Percentiles rank a stretch among this genome's conserved stretches.
Conservation (phyloP, 2,329 filamentous ascomycete species). For the Alternaria arbusti region DNA sequence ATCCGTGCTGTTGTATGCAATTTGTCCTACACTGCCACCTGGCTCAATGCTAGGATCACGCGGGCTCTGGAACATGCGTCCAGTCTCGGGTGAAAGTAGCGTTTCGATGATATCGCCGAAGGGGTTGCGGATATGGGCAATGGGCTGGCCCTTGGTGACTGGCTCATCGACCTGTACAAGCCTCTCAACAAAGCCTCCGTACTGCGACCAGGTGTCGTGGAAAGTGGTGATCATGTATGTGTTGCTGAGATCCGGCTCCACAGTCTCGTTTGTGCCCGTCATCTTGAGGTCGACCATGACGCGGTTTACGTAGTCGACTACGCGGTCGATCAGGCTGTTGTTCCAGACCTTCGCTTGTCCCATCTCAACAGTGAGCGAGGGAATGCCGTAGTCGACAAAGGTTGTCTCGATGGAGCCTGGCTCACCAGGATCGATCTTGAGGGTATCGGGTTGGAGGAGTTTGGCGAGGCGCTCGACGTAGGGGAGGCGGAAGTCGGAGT, state of each 20-base stretch:
- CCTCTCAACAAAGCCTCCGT: constrained; percentile 39
- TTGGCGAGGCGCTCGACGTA: constrained; percentile 50
- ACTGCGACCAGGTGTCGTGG: constrained; percentile 33
- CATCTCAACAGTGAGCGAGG: constrained; percentile 50
- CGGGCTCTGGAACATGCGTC: constrained; percentile 44
- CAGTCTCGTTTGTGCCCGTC: constrained; percentile 37
- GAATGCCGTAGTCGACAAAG: constrained; percentile 44
- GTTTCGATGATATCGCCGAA: constrained; percentile 49
- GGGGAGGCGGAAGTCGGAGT: constrained; percentile 46
- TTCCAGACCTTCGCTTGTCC: constrained; percentile 50
- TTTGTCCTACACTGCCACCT: constrained; percentile 42
- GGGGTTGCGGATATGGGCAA: constrained; percentile 44
- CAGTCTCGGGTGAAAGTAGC: constrained; percentile 39
- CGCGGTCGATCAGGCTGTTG: constrained; percentile 42
- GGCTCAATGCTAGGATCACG: constrained; percentile 46
- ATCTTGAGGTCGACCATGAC: constrained; percentile 31
- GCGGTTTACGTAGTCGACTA: constrained; percentile 37
- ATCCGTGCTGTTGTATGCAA: constrained; percentile 48
- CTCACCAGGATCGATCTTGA: constrained; percentile 50
- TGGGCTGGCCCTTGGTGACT: constrained; percentile 45
- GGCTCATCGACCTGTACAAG: constrained; percentile 42
- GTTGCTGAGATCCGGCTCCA: constrained; percentile 39
- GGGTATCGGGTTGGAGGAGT: constrained; percentile 47
- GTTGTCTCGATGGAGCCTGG: constrained; percentile 50
- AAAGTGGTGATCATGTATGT: constrained; percentile 41